Evolutionary conservation across 257 asterid species (phyloP), one percentile per base, ranked within the genome.

Genomic region (Sherardia arvensis): DNA sequence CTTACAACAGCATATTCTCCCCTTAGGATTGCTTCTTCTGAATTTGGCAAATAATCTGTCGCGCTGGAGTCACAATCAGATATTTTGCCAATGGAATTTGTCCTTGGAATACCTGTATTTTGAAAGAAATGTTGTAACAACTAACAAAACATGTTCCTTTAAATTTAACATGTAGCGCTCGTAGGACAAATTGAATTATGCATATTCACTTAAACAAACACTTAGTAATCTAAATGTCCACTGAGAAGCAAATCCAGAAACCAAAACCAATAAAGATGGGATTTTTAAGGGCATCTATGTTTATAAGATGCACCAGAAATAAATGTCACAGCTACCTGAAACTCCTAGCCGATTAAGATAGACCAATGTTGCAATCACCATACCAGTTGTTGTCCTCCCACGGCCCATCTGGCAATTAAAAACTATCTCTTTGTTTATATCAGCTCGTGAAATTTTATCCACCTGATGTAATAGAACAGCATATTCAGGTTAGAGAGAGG

Each of bases 331-430:
- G 51, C 66, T 80, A 91, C 98, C 98, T 82, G 95, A 88, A 78
- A 93, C 93, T 66, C 97, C 97, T 66, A 82, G 88, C 70, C 98
- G 96, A 74, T 80, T 85, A 64, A 91, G 83, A 83, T 85, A 85
- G 73, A 87, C 79, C 78, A 88, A 73, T 54, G 96, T 91, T 8
- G 98, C 96, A 62, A 91, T 88, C 88, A 91, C 98, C 98, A 91
- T 91, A 71, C 98, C 98, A 27, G 98, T 91, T 51, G 98, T 91
- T 48, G 98, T 91, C 66, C 98, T 81, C 68, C 98, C 98, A 40
- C 98, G 96, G 30, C 98, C 98, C 98, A 91, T 91, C 84, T 91
- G 98, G 76, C 98, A 88, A 77, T 91, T 91, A 75, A 91, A 91
- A 54, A 91, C 68, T 67, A 88, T 82, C 82, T 88, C 86, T 33